Evolutionary conservation across 768 basidiomycete species (phyloP), one percentile per base, ranked within the genome.

Genomic region (Rhizopogon salebrosus): DNA sequence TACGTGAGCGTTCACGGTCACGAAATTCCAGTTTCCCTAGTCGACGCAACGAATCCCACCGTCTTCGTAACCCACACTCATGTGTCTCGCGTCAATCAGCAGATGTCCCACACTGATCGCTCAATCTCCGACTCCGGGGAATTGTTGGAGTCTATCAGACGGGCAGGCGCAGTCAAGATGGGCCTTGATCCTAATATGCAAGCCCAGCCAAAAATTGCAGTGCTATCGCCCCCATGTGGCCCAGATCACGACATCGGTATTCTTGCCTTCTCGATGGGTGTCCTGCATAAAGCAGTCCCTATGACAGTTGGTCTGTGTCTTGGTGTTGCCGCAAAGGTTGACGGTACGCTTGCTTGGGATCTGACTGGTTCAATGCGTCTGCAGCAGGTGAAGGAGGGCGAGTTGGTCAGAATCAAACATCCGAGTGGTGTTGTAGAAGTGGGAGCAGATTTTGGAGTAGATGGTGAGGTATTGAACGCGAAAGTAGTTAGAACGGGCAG

Each of bases 11-110:
- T 79, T n/a, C 48, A 51, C 24, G 54, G 62, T 16, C 39, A 37
- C n/a, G 57, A 51, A 20, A 54, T 79, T 49, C 65, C 63, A 38
- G 75, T 72, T 1, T 85, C 85, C 10, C 73, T 84, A 8, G 76
- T 89, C 11, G 87, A 89, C 60, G 86, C 86, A 1, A 84, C 87
- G 14, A 89, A 89, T 63, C 87, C 87, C 0, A 84, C 82, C 6
- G 79, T 90, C 14, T 83, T 90, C 66, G 73, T 88, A 57, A 51
- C 66, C 31, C 65, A 72, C 4, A 54, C 65, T 1, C 77, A 80
- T 37, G 70, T 89, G 35, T 56, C 62, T 20, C 41, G 56, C 6
- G 64, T 71, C 34, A 69, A 80, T 40, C 43, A 45, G 4, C 13
- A 27, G 9, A n/a, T 24, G 9, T 48, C 52, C 36, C 43, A 13